These are phyloP conservation scores for Cubamyces sp. DNA, from an alignment of 768 basidiomycete species.

Conservation along the genomic window DNA sequence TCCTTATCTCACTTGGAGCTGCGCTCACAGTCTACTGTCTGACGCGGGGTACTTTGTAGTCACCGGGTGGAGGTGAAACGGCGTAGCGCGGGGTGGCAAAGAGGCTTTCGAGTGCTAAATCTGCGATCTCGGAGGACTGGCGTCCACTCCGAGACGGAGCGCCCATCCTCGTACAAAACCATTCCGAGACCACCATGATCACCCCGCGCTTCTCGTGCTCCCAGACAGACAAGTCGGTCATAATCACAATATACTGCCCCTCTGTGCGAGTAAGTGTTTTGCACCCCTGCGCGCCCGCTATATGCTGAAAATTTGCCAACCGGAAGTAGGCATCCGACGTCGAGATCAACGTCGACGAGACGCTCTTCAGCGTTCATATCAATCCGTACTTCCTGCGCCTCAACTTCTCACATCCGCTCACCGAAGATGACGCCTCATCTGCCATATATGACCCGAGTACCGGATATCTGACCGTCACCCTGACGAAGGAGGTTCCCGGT, in stretches of 20 bases:
- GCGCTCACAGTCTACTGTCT: background rate
- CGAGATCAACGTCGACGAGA: constrained; percentile 76
- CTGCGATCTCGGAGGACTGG: constrained; percentile 13
- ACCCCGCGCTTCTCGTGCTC: constrained; percentile 44
- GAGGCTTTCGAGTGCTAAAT: constrained; percentile 2
- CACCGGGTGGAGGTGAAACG: background rate
- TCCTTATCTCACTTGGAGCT: constrained; percentile 8
- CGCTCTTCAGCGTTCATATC: constrained; percentile 71
- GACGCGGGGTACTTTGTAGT: background rate
- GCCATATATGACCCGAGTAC: constrained; percentile 76
- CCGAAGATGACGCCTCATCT: constrained; percentile 69
- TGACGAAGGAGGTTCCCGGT: constrained; percentile 70
- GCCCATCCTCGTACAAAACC: constrained; percentile 1
- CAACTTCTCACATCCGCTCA: constrained; percentile 66
- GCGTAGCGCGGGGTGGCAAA: background rate
- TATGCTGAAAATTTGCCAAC: constrained; percentile 18
- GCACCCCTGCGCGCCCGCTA: background rate
- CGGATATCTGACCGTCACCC: constrained; percentile 75
- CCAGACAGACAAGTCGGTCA: constrained; percentile 38
- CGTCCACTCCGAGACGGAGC: constrained; percentile 18
- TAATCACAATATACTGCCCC: constrained; percentile 40
- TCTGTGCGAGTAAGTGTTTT: constrained; percentile 38
- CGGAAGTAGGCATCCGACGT: constrained; percentile 74
- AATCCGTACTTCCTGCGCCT: constrained; percentile 86
- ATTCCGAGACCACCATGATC: constrained; percentile 36